A percentile compares a stretch with the other conserved stretches of the same genome.
These are phyloP conservation scores for Fusarium sp. DNA, from an alignment of 2,329 filamentous ascomycete genomes.

Conservation along the genomic window DNA sequence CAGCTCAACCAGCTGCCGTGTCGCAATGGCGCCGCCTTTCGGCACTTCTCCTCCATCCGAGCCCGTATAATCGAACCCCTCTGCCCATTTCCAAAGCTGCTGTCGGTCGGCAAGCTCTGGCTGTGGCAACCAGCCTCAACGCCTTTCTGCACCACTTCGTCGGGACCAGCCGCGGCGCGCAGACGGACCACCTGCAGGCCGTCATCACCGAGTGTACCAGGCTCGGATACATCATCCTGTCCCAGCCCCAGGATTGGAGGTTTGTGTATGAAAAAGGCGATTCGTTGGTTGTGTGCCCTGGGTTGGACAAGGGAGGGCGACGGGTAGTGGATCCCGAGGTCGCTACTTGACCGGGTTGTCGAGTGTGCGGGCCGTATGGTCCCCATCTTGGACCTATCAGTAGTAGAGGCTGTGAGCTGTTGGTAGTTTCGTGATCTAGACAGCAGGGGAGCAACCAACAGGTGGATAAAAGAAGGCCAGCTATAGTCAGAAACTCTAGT, in stretches of 20 bases:
- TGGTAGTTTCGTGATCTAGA: not conserved
- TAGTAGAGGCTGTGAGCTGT: not conserved
- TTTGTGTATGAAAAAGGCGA: conserved; percentile 44
- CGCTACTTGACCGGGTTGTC: not conserved
- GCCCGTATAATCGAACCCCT: not conserved
- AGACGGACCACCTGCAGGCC: not conserved
- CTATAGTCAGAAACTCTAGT: not conserved
- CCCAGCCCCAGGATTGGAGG: conserved; percentile 58
- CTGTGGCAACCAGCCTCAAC: not conserved
- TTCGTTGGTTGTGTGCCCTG: conserved; percentile 47
- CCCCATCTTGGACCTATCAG: not conserved
- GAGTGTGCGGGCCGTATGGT: not conserved
- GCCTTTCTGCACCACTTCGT: conserved; percentile 6
- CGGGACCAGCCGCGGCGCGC: not conserved
- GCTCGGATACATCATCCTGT: conserved; percentile 59
- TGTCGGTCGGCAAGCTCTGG: not conserved
- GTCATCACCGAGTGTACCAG: conserved; percentile 11
- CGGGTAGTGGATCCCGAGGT: conserved; percentile 11
- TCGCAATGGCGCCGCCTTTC: conserved; percentile 1
- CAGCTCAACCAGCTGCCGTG: not conserved
- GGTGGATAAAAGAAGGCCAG: not conserved
- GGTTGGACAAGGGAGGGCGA: conserved; percentile 49
- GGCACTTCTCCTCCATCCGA: not conserved
- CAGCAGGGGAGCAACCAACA: conserved; percentile 2
- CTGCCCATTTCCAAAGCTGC: not conserved